phyloP scores from a whole-genome alignment of 257 asterid species.

The Galeopsis tetrahit region DNA sequence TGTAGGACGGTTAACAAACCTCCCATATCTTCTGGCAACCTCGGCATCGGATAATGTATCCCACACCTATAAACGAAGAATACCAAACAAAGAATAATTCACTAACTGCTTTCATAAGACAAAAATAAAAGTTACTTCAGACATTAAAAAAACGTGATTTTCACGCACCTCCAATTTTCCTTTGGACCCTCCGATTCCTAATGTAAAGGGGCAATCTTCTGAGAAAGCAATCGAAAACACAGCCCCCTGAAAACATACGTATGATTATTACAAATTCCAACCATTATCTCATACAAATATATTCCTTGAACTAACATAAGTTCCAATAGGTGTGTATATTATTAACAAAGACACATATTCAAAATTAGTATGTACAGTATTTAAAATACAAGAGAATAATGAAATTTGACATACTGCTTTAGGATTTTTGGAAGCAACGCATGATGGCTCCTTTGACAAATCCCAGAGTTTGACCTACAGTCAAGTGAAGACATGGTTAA shows the following conservation, averaged over 20 bases:
- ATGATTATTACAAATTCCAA: too few species aligned
- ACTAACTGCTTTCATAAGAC: not conserved
- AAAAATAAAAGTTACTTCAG: not conserved
- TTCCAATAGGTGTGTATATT: too few species aligned
- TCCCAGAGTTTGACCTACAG: constrained; percentile 96
- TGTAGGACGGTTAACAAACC: constrained; percentile 33
- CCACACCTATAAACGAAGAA: constrained; percentile 64
- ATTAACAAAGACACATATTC: not conserved
- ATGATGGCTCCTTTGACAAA: constrained; percentile 74
- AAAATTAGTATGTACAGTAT: not conserved
- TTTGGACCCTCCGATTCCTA: constrained; percentile 88
- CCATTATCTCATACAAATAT: not conserved
- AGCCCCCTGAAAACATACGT: constrained; percentile 70
- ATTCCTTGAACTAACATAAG: too few species aligned
- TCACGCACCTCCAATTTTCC: constrained; percentile 73
- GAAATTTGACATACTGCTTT: constrained; percentile 49
- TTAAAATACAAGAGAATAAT: not conserved
- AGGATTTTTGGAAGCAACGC: constrained; percentile 51
- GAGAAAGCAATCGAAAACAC: constrained; percentile 82
- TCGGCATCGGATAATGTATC: constrained; percentile 60
- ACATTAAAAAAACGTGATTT: not conserved
- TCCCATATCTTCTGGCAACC: constrained; percentile 53
- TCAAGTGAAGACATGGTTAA: constrained; percentile 14
- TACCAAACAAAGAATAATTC: not conserved
- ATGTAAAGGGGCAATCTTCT: constrained; percentile 65